Evolutionary conservation across 495 filamentous ascomycete genomes (phyloP), one percentile per base, ranked within the genome.

Genomic region (Delitschia confertaspora): DNA sequence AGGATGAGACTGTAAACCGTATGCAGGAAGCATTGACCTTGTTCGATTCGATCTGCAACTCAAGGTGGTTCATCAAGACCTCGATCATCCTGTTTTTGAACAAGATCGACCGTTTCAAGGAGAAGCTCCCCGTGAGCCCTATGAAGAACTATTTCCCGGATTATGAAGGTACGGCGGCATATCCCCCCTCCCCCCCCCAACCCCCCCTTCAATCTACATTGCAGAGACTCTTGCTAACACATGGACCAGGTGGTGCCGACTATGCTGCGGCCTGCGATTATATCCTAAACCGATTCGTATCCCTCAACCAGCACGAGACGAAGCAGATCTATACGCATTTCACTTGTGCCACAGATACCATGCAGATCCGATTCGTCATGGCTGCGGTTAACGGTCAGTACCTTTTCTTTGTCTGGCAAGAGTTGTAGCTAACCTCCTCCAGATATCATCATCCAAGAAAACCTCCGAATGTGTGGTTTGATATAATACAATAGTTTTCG

Each of bases 391-490:
- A 98, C 72, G 89, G 89, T 95, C 76, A 60, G 83, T 65, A 11
- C 18, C 11, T 38, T 38, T 14, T 24, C 6, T 2, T 7, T 7
- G 27, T 9, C 30, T 26, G 4, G 6, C n/a, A 13, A 21, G 3
- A 7, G 27, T 20, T 18, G 33, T 16, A 40, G 32, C 57, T 54
- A 48, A 47, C 18, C 31, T 17, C 0, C 29, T 33, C 34, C 46
- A 96, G 91, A 98, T 69, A 98, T 98, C 67, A 98, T 98, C 69
- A 98, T 98, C 65, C 91, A 98, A 78, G 93, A 96, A 69, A 98
- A 98, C 72, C 80, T 98, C 48, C 84, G 93, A 64, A 74, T 93
- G 57, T 96, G 91, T 68, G 91, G 91, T 76, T 75, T 98, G 64
- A 96, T 98, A 75, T 98, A 82, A 59, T 16, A 17, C 25, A 17